Percentiles rank a stretch among this genome's conserved stretches.
These are phyloP conservation scores for Nicotiana benthamiana DNA, from an alignment of 257 asterid species.

Conservation along the genomic window DNA sequence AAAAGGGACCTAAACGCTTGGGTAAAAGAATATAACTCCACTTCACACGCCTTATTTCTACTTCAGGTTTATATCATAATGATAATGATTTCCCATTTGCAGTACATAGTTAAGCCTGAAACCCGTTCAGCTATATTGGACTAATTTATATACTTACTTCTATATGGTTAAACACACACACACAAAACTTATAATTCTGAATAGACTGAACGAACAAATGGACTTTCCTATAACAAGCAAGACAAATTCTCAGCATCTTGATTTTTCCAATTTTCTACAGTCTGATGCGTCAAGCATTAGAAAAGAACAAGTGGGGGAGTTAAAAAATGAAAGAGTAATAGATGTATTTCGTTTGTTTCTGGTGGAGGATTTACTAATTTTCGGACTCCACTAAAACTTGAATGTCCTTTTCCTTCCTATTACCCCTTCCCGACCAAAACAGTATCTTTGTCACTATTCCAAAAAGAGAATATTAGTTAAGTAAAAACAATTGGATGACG, in stretches of 20 bases:
- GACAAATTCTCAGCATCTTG: neutral
- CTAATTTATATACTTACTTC: neutral
- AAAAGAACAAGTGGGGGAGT: neutral
- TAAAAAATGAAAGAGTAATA: neutral
- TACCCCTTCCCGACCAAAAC: neutral
- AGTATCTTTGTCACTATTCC: no score
- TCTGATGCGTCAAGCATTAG: neutral
- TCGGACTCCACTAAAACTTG: neutral
- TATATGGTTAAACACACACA: neutral
- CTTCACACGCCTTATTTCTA: slow-evolving; percentile 13
- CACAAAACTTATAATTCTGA: neutral
- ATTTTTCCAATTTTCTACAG: neutral
- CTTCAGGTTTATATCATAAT: neutral
- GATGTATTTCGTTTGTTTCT: neutral
- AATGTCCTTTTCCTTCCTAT: neutral
- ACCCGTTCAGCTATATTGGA: no score
- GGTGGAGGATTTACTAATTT: neutral
- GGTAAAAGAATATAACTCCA: slow-evolving; percentile 41
- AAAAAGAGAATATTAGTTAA: neutral
- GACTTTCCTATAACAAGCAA: neutral
- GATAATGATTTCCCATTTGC: neutral
- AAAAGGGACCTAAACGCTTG: slow-evolving; percentile 40
- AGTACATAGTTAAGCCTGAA: neutral
- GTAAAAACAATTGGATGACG: neutral
- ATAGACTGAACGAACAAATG: neutral